Evolutionary conservation across 169 alveolate genomes (phyloP).

Genomic region (Plasmodium knowlesi): DNA sequence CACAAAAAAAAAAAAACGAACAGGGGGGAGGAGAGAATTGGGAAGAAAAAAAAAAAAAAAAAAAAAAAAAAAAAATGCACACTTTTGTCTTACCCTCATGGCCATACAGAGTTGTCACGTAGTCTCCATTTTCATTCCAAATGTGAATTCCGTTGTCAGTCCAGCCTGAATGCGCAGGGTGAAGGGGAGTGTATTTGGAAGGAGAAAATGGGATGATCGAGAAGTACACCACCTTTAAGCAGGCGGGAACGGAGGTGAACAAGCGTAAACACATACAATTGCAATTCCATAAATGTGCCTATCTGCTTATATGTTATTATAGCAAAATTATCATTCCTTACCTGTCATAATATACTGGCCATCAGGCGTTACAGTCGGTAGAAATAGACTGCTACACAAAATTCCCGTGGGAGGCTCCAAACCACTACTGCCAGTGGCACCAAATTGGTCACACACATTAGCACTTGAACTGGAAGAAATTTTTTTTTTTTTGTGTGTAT

Average conservation of each 20-base stretch:
- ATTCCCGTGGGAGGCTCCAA: background rate
- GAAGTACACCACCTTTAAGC: background rate
- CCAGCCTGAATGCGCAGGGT: slow-evolving; percentile 26
- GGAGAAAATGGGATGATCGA: background rate
- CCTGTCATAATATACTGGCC: slow-evolving; percentile 60
- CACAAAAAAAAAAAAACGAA: background rate
- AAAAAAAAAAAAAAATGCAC: background rate
- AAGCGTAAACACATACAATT: background rate
- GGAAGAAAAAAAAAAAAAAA: background rate
- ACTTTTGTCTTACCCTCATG: slow-evolving; percentile 43
- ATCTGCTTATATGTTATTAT: background rate
- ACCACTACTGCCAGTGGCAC: background rate
- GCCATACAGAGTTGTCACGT: slow-evolving; percentile 42
- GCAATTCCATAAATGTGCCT: background rate
- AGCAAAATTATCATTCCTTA: background rate
- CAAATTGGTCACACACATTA: background rate
- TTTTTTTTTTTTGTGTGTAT: slow-evolving; percentile 11
- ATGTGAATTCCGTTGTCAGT: slow-evolving; percentile 53
- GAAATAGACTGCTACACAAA: background rate
- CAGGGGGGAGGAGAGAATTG: background rate
- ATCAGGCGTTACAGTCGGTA: slow-evolving; percentile 72
- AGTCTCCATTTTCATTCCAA: slow-evolving; percentile 58
- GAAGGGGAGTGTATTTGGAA: background rate
- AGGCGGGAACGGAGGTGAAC: background rate
- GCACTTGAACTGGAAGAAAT: background rate